phyloP scores from a whole-genome alignment of 768 basidiomycete species.

The Tricholoma flavovirens region DNA sequence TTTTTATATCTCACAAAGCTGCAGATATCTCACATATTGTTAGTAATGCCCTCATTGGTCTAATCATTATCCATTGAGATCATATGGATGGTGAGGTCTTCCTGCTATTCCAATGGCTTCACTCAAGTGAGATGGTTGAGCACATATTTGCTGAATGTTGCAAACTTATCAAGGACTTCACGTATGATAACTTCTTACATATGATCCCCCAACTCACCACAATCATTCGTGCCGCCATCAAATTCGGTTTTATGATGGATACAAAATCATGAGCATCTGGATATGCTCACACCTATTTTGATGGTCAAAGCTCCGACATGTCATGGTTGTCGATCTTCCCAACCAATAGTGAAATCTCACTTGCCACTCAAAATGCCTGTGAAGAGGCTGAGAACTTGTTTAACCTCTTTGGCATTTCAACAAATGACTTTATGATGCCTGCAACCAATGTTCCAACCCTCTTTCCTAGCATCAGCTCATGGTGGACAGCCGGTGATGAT shows the following conservation, averaged over 20 bases:
- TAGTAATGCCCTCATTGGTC: conserved; percentile 24
- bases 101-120: conserved; percentile 26
- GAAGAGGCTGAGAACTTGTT: background rate
- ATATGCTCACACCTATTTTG: conserved; percentile 24
- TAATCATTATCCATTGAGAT: conserved; percentile 32
- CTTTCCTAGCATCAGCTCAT: background rate
- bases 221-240: conserved; percentile 18
- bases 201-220: conserved; percentile 23
- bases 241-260: conserved; percentile 8
- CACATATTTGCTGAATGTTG: conserved; percentile 28
- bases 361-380: background rate
- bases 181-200: conserved; percentile 22
- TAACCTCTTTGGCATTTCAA: background rate
- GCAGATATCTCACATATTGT: conserved; percentile 26
- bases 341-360: conserved; percentile 17
- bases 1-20: conserved; percentile 30
- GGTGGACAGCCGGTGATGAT: background rate
- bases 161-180: conserved; percentile 29
- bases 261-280: conserved; percentile 17
- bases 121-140: conserved; percentile 25
- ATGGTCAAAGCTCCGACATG: conserved; percentile 14
- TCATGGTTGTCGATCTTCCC: conserved; percentile 16
- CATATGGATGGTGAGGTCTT: conserved; percentile 8
- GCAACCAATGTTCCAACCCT: background rate
- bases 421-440: background rate